Conservation (phyloP, 345 rosid genomes). For the Murraya koenigii region DNA sequence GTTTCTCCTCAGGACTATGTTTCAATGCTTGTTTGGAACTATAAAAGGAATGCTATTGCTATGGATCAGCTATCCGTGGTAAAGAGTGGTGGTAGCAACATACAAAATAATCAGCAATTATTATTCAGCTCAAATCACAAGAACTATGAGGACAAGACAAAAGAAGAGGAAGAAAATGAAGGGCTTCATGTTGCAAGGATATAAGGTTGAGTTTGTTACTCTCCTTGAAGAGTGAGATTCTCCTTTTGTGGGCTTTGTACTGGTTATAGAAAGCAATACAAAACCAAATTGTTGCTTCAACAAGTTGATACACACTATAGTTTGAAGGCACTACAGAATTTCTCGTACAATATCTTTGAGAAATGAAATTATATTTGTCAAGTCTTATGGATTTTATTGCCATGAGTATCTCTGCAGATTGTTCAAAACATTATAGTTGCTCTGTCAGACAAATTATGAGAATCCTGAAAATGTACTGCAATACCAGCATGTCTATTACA, state of each 20-base stretch:
- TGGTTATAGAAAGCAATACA: background rate
- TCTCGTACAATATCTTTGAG: background rate
- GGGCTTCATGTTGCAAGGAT: slow-evolving; percentile 41
- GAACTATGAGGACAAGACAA: slow-evolving; percentile 22
- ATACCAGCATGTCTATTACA: background rate
- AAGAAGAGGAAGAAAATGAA: slow-evolving; percentile 42
- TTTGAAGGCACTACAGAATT: background rate
- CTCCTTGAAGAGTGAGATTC: background rate
- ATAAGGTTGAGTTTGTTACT: slow-evolving; percentile 27
- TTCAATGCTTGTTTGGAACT: slow-evolving; percentile 98
- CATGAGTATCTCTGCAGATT: background rate
- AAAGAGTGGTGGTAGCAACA: slow-evolving; percentile 19
- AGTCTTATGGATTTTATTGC: background rate
- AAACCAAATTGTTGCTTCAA: background rate
- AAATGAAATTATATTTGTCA: background rate
- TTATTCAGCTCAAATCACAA: slow-evolving; percentile 37
- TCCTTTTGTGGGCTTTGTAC: background rate
- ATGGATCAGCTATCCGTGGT: slow-evolving; percentile 66
- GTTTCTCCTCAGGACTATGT: slow-evolving; percentile 88
- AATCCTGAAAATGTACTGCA: background rate
- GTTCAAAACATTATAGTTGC: background rate
- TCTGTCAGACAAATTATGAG: background rate
- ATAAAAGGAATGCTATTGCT: slow-evolving; percentile 71
- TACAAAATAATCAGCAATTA: slow-evolving; percentile 33
- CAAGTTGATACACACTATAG: background rate